Evolutionary conservation across 495 filamentous ascomycete species (phyloP), one percentile per base, ranked within the genome.

Genomic region (Tuber calosporum): DNA sequence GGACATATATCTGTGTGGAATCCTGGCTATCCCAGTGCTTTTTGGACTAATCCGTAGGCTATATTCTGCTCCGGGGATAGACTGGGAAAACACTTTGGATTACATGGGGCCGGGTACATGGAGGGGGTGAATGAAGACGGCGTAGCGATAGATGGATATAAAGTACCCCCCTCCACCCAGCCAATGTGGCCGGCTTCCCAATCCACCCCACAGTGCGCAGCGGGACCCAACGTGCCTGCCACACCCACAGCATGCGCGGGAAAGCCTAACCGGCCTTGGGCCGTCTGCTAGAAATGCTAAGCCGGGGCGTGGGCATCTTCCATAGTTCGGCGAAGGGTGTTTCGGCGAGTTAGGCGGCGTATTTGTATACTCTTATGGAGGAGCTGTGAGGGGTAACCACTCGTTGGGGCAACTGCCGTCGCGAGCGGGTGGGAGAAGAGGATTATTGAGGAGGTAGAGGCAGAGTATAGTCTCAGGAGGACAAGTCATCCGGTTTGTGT

Each of bases 151-250:
- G 42, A 30, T 22, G 69, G 42, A 22, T 13, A 71, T 22, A 62
- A 66, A 30, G 41, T 22, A 22, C 43, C 43, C 42, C 42, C 42
- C 4, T 38, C 11, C 9, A 26, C 11, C 82, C 84, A 6, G 83
- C 87, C 75, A 92, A 92, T 81, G 87, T 88, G 36, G 89, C 90
- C 6, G 90, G 89, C 3, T 92, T 90, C 79, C 84, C 88, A 73
- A 93, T 93, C 79, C 90, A 89, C 79, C 83, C 83, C 30, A 85
- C 85, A 53, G 85, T 89, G 37, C 87, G 89, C 79, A 85, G 85
- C 77, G 85, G 79, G 86, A 19, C 86, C 85, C 15, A 83, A 87
- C 72, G 83, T 85, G 86, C 85, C 34, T 87, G 86, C 79, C 87
- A 89, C 73, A 85, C 86, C 19, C 87, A 89, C 79, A 84, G 83